phyloP scores from a whole-genome alignment of 2,329 filamentous ascomycete species.

The Nannizziopsis barbatae region DNA sequence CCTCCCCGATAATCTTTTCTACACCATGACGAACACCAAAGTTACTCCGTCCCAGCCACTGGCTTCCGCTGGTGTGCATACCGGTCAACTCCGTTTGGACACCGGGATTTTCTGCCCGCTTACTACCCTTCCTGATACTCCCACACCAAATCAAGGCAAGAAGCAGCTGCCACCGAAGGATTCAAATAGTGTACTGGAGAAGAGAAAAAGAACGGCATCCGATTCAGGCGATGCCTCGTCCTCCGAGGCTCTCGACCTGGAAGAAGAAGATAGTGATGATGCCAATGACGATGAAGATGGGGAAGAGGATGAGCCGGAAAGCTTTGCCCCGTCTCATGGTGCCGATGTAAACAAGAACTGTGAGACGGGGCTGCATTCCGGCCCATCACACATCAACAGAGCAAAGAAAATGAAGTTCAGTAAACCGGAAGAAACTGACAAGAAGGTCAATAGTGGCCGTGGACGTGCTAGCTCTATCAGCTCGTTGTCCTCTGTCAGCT shows the following conservation, averaged over 20 bases:
- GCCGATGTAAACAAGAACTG: conserved; percentile 25
- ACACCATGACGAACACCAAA: neutral
- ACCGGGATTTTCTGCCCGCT: neutral
- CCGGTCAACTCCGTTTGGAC: neutral
- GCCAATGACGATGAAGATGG: conserved; percentile 21
- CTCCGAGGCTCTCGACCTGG: conserved; percentile 30
- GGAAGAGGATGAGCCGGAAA: conserved; percentile 33
- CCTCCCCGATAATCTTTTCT: neutral
- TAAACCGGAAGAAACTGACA: neutral
- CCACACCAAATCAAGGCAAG: neutral
- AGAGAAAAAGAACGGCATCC: conserved; percentile 19
- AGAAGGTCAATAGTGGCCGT: conserved; percentile 2
- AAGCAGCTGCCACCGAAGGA: conserved; percentile 1
- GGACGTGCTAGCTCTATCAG: neutral
- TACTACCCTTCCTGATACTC: neutral
- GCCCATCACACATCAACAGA: conserved; percentile 20
- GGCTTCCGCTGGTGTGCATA: neutral
- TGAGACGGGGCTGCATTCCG: conserved; percentile 33
- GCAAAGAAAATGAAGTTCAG: conserved; percentile 24
- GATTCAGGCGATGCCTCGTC: conserved; percentile 25
- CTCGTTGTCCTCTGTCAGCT: conserved; percentile 14
- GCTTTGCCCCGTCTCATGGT: conserved; percentile 35
- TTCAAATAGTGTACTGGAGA: conserved; percentile 8
- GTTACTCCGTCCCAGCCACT: neutral
- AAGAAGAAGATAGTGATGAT: conserved; percentile 22